A percentile compares a stretch with the other conserved stretches of the same genome.
Conservation (phyloP, 805 yeast species). For the Wickerhamiella parazyma region DNA sequence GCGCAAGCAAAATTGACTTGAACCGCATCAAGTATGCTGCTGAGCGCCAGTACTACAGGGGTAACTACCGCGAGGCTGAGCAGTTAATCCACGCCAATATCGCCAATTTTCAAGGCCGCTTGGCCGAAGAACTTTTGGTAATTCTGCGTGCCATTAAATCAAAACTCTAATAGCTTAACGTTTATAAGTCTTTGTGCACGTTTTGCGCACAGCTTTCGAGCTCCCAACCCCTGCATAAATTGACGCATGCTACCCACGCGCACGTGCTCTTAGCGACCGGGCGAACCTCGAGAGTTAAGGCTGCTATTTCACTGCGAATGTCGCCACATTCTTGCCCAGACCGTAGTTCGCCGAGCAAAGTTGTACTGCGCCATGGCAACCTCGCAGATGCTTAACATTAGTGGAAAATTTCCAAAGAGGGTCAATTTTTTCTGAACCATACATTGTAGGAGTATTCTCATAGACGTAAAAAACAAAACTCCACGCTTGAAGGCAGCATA, state of each 20-base stretch:
- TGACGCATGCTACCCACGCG: too few species aligned
- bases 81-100: conserved; percentile 27
- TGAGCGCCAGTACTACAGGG: conserved; percentile 46
- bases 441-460: too few species aligned
- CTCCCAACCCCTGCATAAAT: too few species aligned
- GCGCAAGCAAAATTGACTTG: conserved; percentile 38
- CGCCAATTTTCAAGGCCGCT: conserved; percentile 28
- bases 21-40: conserved; percentile 43
- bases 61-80: conserved; percentile 40
- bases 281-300: too few species aligned
- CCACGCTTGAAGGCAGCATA: too few species aligned
- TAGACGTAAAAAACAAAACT: background rate
- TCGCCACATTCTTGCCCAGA: too few species aligned
- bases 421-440: too few species aligned
- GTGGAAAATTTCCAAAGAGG: background rate
- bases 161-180: background rate
- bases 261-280: too few species aligned
- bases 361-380: background rate
- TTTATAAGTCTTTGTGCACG: too few species aligned
- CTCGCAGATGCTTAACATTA: background rate
- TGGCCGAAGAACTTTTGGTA: conserved; percentile 32
- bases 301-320: too few species aligned
- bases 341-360: too few species aligned
- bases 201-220: too few species aligned
- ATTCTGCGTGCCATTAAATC: conserved; percentile 4